Conservation (phyloP, 1,139 yeast species). For the Nakaseomyces nivariensis region DNA sequence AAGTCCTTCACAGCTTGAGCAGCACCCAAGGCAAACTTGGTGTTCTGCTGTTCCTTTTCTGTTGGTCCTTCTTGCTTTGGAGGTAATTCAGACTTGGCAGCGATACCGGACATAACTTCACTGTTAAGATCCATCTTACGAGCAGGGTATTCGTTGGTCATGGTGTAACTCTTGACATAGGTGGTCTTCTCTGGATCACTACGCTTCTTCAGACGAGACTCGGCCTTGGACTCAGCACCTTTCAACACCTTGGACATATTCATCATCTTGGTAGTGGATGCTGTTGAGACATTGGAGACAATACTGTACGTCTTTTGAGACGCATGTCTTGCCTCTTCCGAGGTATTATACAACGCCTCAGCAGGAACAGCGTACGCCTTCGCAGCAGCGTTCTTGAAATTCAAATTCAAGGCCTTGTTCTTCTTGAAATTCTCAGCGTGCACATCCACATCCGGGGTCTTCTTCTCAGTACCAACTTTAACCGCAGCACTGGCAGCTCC, state of each 20-base stretch:
- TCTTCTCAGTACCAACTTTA: constrained; percentile 13
- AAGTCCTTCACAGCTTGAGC: constrained; percentile 38
- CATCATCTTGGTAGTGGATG: constrained; percentile 13
- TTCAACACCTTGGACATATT: constrained; percentile 23
- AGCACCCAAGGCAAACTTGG: constrained; percentile 36
- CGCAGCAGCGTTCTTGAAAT: constrained; percentile 21
- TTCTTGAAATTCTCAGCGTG: constrained; percentile 4
- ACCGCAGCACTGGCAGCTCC: constrained; percentile 27
- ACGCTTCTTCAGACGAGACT: constrained; percentile 19
- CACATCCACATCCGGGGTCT: constrained; percentile 6
- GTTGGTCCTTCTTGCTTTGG: neutral
- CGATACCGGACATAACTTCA: constrained; percentile 13
- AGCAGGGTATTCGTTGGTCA: neutral
- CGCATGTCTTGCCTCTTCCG: neutral
- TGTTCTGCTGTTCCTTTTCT: neutral
- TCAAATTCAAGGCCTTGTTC: constrained; percentile 1
- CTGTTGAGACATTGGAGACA: neutral
- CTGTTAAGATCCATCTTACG: constrained; percentile 14
- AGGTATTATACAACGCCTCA: neutral
- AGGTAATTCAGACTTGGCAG: constrained; percentile 13
- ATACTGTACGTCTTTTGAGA: constrained; percentile 1
- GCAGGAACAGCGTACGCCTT: constrained; percentile 21
- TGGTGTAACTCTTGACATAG: constrained; percentile 7
- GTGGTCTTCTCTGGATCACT: constrained; percentile 20
- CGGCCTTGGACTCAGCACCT: constrained; percentile 27